These are phyloP conservation scores for Citrus mangshanensis DNA, from an alignment of 345 rosid species.

Conservation along the genomic window DNA sequence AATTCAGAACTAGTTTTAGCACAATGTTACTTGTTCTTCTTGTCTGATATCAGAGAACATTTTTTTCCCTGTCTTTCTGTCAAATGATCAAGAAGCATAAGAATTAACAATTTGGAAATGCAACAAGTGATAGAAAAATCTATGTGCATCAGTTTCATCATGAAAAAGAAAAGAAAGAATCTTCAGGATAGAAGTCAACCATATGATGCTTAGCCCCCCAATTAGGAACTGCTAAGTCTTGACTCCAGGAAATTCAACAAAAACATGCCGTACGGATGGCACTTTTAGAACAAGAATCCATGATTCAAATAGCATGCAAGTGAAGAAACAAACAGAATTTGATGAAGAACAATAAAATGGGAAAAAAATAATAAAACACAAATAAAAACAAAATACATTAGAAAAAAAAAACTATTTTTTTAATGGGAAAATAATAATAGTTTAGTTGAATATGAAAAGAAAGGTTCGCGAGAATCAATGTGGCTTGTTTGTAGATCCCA, in stretches of 20 bases:
- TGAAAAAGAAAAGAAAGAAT: neutral
- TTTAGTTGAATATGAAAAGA: neutral
- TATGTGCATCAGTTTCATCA: neutral
- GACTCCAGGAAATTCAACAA: conserved; percentile 10
- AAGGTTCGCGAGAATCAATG: conserved; percentile 25
- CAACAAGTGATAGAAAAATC: neutral
- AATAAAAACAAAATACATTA: neutral
- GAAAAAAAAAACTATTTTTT: neutral
- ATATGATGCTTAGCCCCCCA: conserved; percentile 15
- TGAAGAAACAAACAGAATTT: neutral
- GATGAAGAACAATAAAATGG: neutral
- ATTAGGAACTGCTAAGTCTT: conserved; percentile 15
- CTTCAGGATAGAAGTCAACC: conserved; percentile 21
- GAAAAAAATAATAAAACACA: neutral
- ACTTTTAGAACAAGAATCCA: conserved; percentile 12
- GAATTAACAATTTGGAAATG: neutral
- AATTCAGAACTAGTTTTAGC: neutral
- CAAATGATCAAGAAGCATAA: neutral
- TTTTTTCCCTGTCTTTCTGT: neutral
- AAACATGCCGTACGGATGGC: neutral
- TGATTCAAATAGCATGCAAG: conserved; percentile 9
- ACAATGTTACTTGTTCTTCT: neutral
- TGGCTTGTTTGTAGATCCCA: neutral
- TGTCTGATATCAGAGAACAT: too few species aligned
- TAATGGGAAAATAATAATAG: neutral